Evolutionary conservation across 257 asterid species (phyloP).

Genomic region (Solanum habrochaites): DNA sequence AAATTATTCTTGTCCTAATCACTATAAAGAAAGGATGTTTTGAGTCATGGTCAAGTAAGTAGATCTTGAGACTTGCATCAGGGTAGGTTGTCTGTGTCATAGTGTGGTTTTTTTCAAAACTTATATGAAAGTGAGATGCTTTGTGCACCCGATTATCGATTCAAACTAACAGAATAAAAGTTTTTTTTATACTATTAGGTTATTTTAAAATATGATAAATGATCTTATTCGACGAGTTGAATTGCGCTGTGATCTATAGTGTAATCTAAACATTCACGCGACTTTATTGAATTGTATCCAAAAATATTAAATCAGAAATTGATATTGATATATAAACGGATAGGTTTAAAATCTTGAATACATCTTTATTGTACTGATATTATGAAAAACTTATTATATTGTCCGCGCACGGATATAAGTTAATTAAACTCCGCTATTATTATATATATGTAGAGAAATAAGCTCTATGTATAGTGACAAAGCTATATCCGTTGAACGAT

Average conservation of each 20-base stretch:
- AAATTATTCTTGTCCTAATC: neutral
- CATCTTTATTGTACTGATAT: neutral
- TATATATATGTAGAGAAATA: neutral
- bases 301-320: neutral
- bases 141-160: neutral
- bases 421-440: neutral
- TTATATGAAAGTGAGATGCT: neutral
- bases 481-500: neutral
- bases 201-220: neutral
- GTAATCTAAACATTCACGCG: neutral
- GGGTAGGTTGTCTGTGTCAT: too few relatives aligned
- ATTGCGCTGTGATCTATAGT: neutral
- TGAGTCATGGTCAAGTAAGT: too few relatives aligned
- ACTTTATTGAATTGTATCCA: neutral
- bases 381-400: neutral
- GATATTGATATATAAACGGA: neutral
- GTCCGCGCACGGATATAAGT: neutral
- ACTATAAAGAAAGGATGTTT: too few relatives aligned
- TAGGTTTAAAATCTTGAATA: neutral
- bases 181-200: neutral
- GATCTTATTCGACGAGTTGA: neutral
- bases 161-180: neutral
- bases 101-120: neutral
- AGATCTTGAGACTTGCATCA: too few relatives aligned
- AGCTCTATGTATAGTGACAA: neutral